Evolutionary conservation across 306 rosid genomes (phyloP).

Genomic region (Acacia crassicarpa): DNA sequence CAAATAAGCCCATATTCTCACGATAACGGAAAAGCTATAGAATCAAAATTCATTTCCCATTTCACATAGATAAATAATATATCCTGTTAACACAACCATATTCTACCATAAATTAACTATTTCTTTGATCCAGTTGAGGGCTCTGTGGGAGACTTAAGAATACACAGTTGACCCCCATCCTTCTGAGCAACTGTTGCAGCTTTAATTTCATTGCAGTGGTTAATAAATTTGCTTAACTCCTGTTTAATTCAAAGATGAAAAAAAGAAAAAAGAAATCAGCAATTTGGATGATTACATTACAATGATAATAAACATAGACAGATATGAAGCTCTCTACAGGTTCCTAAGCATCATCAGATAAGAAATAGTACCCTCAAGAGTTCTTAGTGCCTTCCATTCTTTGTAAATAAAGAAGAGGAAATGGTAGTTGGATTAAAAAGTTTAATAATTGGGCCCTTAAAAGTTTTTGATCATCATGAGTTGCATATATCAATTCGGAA

Average conservation of each 20-base stretch:
- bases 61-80: not conserved
- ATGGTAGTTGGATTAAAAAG: not conserved
- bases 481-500: not conserved
- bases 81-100: conserved; percentile 10
- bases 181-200: conserved; percentile 79
- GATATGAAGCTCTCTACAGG: not conserved
- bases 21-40: not conserved
- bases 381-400: not conserved
- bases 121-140: conserved; percentile 41
- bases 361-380: too few relatives aligned
- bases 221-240: conserved; percentile 94
- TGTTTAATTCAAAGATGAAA: conserved; percentile 33
- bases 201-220: conserved; percentile 85
- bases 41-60: conserved; percentile 1
- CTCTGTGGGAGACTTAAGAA: conserved; percentile 53
- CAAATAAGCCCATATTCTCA: not conserved
- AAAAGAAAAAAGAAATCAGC: not conserved
- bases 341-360: not conserved
- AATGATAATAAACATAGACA: not conserved
- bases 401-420: not conserved
- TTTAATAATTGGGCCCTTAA: not conserved
- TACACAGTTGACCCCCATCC: conserved; percentile 86
- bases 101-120: conserved; percentile 25
- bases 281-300: not conserved
- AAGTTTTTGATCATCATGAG: not conserved